These are phyloP conservation scores for Cajanus cajan DNA, from an alignment of 306 rosid species.

Conservation along the genomic window DNA sequence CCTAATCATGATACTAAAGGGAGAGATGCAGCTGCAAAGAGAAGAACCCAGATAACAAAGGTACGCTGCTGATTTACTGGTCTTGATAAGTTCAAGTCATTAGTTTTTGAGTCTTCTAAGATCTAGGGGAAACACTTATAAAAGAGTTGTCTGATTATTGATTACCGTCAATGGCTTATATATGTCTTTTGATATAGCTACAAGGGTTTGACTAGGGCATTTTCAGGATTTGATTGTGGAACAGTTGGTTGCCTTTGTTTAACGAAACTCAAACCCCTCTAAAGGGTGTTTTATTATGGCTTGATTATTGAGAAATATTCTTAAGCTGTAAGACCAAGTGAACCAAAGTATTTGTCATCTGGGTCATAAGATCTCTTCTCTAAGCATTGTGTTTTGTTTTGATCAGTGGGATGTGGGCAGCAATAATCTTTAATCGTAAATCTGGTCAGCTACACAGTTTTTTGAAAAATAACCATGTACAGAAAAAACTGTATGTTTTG, in stretches of 20 bases:
- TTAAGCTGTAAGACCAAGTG: not conserved
- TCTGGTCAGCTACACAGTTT: not conserved
- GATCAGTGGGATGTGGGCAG: not conserved
- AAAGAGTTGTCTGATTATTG: constrained; percentile 9
- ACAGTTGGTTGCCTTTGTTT: not conserved
- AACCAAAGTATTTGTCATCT: not conserved
- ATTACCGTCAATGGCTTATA: not conserved
- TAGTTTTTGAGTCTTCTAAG: constrained; percentile 19
- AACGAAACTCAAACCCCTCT: not conserved
- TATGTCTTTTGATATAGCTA: not conserved
- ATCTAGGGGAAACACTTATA: not conserved
- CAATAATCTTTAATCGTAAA: not conserved
- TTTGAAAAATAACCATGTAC: constrained; percentile 4
- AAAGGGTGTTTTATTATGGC: not conserved
- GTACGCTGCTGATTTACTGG: constrained; percentile 33
- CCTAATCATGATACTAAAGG: constrained; percentile 78
- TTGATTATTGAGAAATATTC: not conserved
- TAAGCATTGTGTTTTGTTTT: not conserved
- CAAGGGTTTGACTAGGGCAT: not conserved
- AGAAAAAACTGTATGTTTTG: not conserved
- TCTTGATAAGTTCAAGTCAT: constrained; percentile 1
- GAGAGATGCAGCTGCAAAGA: constrained; percentile 66
- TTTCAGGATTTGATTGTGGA: not conserved
- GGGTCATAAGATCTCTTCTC: not conserved
- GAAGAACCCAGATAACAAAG: constrained; percentile 73